Base-by-base conservation (phyloP, 331 rosid genomes). In the Stylosanthes scabra region DNA sequence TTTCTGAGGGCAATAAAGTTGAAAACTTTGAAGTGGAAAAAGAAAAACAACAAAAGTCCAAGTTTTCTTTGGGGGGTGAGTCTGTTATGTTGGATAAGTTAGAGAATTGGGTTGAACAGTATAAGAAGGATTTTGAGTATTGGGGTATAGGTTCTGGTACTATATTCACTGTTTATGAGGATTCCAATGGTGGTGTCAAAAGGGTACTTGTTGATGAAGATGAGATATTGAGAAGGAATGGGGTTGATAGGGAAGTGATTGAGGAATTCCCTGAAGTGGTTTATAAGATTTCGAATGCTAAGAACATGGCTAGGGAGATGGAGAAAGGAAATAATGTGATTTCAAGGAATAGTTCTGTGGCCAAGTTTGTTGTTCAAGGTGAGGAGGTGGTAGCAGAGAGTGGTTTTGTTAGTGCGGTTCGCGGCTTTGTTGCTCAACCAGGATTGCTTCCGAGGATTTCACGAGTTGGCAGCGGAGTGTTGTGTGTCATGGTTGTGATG, bases 131-230 rank as follows among this genome's bases (percentile, higher is more conserved):
- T 87, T 69, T 79, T 41, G 96, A 88, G 77, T 86, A 74, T 71
- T 94, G 97, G 97, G 99, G 99, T 3, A 77, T 89, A 40, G 99
- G 97, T 74, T 87, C 91, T 57, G 83, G 78, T 67, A 87, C 85
- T 28, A 80, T 94, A 76, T 94, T 91, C 61, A 89, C 88, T 6
- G 83, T 94, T 64, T 84, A 66, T 77, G 77, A 86, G 44, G 91
- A 88, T 75, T 77, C 85, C 4, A 44, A 67, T 46, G 92, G 90
- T 55, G 77, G 63, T 82, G 87, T 88, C 52, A 78, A 83, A 65
- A 42, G 79, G 82, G 96, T 91, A 20, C 78, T 75, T 6, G 84
- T 94, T 70, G 77, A 91, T 54, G 93, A 89, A 78, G 89, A 79
- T 2, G 96, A 89, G 82, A 87, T 94, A 20, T 69, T 89, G 58